Evolutionary conservation across 1,284 basidiomycete genomes (phyloP), one percentile per base, ranked within the genome.

Genomic region (Mycosarcoma mackinlayi): DNA sequence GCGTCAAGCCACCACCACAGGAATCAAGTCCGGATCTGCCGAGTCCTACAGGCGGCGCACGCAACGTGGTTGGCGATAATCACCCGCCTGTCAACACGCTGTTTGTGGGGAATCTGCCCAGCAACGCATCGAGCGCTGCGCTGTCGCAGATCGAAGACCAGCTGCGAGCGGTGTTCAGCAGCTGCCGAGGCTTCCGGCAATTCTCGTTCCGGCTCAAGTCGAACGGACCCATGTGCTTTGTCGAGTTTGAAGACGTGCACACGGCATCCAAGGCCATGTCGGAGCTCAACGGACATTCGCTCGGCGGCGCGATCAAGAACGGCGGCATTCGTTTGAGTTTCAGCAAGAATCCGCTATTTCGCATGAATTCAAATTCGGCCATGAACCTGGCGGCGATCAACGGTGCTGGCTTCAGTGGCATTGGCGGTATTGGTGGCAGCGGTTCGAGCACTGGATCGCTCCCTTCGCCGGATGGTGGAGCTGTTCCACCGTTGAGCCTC

Each of bases 151-250:
- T 97, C 1, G 93, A 97, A 83, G 92, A 93, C 54, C 89, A 88
- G 42, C 86, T 98, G 16, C 87, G 92, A 59, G 88, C 89, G 33
- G 85, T 95, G 42, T 98, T 98, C 83, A 86, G 87, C 37, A 86
- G 86, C 33, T 89, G 89, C 38, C 87, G 88, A 1, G 94, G 94
- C 4, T 98, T 90, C 84, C 90, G 92, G 57, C 91, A 94, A 77
- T 87, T 98, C 73, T 94, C 91, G 76, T 98, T 94, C 86, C 87
- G 93, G 59, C 92, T 95, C 82, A 98, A 98, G 86, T 91, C 88
- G 80, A 94, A 94, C 74, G 93, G 94, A 1, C 93, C 94, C 4
- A 96, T 96, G 94, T 97, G 94, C 83, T 96, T 97, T 59, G 74
- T 82, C 39, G 82, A 95, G 90, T 98, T 97, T 75, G 92, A 95